These are phyloP conservation scores for Pythium utonaiense DNA, from an alignment of 352 stramenopile species.

Conservation along the genomic window DNA sequence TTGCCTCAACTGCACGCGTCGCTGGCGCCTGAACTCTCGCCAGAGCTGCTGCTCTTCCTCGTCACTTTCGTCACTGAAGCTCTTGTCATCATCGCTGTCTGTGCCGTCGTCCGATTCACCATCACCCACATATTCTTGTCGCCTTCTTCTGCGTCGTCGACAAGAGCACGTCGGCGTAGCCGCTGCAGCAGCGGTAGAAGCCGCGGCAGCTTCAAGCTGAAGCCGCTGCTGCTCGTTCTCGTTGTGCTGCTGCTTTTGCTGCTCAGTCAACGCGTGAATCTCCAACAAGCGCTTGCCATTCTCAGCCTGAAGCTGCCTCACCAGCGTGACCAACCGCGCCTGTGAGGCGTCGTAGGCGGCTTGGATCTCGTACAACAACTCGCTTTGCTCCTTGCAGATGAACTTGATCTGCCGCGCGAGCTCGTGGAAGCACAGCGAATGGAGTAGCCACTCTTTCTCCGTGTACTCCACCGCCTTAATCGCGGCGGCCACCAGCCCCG, in stretches of 20 bases:
- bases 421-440: constrained; percentile 76
- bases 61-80: constrained; percentile 16
- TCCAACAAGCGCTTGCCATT: background rate
- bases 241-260: background rate
- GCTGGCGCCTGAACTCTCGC: constrained; percentile 22
- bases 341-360: constrained; percentile 44
- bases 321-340: constrained; percentile 14
- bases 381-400: constrained; percentile 76
- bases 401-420: constrained; percentile 69
- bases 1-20: background rate
- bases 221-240: background rate
- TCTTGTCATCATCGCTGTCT: constrained; percentile 21
- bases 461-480: constrained; percentile 40
- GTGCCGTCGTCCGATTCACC: constrained; percentile 16
- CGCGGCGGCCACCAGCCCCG: background rate
- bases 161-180: background rate
- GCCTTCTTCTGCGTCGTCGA: background rate
- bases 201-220: background rate
- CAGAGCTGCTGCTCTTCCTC: constrained; percentile 20
- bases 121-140: background rate
- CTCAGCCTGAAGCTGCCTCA: constrained; percentile 3
- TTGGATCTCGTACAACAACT: constrained; percentile 57
- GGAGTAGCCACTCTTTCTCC: constrained; percentile 52
- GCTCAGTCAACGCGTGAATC: background rate
- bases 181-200: background rate